These are phyloP conservation scores for Tinospora cordifolia DNA, from an alignment of 164 flowering plant genomes.

Conservation along the genomic window DNA sequence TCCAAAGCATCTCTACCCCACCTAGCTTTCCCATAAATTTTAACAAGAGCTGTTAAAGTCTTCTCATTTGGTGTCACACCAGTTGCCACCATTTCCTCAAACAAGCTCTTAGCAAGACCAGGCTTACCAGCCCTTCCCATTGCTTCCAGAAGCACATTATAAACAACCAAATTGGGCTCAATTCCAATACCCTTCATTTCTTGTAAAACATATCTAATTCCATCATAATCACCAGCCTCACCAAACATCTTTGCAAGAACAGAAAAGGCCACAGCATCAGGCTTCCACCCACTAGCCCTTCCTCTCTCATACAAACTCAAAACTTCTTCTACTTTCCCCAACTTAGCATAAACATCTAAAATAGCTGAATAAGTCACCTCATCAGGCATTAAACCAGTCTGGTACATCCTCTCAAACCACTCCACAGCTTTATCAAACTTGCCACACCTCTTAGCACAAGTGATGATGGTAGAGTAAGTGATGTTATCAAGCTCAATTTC, in stretches of 20 bases:
- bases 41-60: slow-evolving; percentile 69
- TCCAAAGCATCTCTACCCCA: slow-evolving; percentile 77
- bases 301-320: slow-evolving; percentile 84
- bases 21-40: slow-evolving; percentile 87
- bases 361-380: slow-evolving; percentile 90
- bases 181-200: slow-evolving; percentile 73
- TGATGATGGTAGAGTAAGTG: slow-evolving; percentile 90
- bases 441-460: slow-evolving; percentile 72
- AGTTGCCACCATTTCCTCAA: slow-evolving; percentile 65
- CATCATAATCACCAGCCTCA: slow-evolving; percentile 85
- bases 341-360: slow-evolving; percentile 77
- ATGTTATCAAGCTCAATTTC: slow-evolving; percentile 73
- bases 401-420: slow-evolving; percentile 96
- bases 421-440: slow-evolving; percentile 70
- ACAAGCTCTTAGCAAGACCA: slow-evolving; percentile 65
- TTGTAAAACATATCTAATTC: slow-evolving; percentile 65
- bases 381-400: slow-evolving; percentile 87
- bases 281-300: slow-evolving; percentile 82
- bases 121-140: slow-evolving; percentile 93
- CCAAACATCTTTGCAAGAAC: slow-evolving; percentile 87
- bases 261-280: slow-evolving; percentile 65
- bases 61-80: slow-evolving; percentile 70
- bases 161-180: slow-evolving; percentile 77
- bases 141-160: slow-evolving; percentile 79
- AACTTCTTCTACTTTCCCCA: slow-evolving; percentile 83